phyloP scores from a whole-genome alignment of 371 early-diverging fungal genomes.

The Lichtheimia corymbifera region DNA sequence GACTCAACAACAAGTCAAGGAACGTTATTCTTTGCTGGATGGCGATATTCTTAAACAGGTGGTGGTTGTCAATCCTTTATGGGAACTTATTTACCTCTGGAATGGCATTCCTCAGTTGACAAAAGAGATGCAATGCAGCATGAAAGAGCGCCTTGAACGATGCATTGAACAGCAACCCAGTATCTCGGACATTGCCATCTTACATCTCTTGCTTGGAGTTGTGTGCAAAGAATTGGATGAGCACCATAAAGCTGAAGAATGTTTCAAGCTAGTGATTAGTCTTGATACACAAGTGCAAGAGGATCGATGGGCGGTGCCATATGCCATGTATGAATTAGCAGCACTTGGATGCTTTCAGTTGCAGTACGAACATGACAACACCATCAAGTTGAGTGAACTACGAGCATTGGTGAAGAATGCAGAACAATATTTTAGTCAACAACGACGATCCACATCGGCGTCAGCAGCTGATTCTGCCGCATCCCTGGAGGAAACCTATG shows the following conservation, averaged over 20 bases:
- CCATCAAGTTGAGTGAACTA: conserved; percentile 7
- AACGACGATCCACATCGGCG: background rate
- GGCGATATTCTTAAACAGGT: conserved; percentile 31
- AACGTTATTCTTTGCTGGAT: conserved; percentile 18
- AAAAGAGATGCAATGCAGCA: conserved; percentile 19
- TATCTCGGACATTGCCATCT: conserved; percentile 22
- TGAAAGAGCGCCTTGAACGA: conserved; percentile 25
- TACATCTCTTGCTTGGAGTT: conserved; percentile 38
- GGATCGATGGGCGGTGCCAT: conserved; percentile 29
- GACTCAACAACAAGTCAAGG: conserved; percentile 13
- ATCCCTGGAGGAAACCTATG: background rate
- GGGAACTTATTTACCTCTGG: conserved; percentile 54
- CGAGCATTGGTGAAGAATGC: conserved; percentile 18
- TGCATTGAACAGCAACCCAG: background rate
- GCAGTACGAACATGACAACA: conserved; percentile 1
- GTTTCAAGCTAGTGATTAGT: conserved; percentile 18
- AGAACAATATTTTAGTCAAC: conserved; percentile 19
- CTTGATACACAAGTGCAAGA: conserved; percentile 12
- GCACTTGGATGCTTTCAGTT: conserved; percentile 17
- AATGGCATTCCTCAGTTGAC: conserved; percentile 46
- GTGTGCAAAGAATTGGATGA: conserved; percentile 41
- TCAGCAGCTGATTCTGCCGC: background rate
- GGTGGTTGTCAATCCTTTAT: conserved; percentile 41
- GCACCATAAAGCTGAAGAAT: conserved; percentile 27
- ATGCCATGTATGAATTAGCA: conserved; percentile 33